Conservation (phyloP, 305 asterid genomes). For the Plantago coronopus region DNA sequence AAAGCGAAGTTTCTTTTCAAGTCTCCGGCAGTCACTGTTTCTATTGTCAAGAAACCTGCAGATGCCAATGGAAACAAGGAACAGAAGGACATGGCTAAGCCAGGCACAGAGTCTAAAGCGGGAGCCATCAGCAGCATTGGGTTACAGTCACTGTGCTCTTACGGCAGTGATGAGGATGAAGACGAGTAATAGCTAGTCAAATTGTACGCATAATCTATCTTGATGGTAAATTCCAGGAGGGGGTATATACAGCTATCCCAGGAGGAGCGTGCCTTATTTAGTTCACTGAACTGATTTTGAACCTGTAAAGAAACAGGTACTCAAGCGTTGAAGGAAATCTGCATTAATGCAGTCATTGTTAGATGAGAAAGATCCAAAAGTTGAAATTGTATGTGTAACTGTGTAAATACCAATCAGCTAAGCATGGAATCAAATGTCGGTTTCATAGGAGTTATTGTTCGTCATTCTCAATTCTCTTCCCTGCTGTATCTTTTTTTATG, state of each 20-base stretch:
- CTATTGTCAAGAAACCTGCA: conserved; percentile 41
- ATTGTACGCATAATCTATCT: neutral
- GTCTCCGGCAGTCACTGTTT: conserved; percentile 38
- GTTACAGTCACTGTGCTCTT: conserved; percentile 50
- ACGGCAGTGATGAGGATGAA: conserved; percentile 49
- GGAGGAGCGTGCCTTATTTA: no score
- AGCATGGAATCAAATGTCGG: neutral
- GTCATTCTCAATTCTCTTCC: no score
- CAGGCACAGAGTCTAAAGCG: conserved; percentile 10
- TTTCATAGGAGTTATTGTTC: neutral
- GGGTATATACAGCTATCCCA: neutral
- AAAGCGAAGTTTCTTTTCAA: conserved; percentile 35
- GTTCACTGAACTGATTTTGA: no score
- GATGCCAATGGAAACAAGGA: conserved; percentile 22
- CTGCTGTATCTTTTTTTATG: no score
- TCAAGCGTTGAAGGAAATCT: no score
- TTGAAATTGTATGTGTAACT: no score
- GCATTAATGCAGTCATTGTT: no score
- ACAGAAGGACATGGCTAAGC: conserved; percentile 15
- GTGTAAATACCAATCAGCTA: neutral
- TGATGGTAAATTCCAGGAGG: no score
- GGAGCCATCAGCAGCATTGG: conserved; percentile 23
- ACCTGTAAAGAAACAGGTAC: no score
- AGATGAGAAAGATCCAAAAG: no score
- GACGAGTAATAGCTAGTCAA: conserved; percentile 24